Conservation (phyloP, 1,284 basidiomycete genomes). For the Microbotryum saponariae region DNA sequence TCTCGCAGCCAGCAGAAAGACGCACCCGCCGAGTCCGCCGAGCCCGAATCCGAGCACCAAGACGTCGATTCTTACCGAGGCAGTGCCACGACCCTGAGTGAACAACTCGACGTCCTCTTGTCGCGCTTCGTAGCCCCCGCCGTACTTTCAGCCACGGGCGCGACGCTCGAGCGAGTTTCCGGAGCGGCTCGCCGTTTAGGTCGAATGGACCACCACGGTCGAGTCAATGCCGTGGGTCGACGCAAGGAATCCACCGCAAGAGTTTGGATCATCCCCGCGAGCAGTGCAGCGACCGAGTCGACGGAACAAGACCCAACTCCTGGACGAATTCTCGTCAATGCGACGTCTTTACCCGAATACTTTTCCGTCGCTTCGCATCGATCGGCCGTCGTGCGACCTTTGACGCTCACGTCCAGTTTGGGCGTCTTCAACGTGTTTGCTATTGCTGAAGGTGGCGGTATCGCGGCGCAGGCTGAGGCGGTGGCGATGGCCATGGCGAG, state of each 20-base stretch:
- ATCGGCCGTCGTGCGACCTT: conserved; percentile 69
- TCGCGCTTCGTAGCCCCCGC: conserved; percentile 18
- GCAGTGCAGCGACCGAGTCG: conserved; percentile 27
- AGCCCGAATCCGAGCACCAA: too few relatives aligned
- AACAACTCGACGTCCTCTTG: conserved; percentile 26
- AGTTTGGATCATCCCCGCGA: conserved; percentile 77
- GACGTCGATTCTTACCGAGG: neutral
- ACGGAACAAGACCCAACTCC: conserved; percentile 16
- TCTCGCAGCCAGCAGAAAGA: neutral
- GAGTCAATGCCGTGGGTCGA: conserved; percentile 73
- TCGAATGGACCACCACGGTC: conserved; percentile 55
- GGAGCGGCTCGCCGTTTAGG: conserved; percentile 26
- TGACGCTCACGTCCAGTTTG: conserved; percentile 74
- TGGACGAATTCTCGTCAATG: conserved; percentile 65
- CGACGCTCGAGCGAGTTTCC: conserved; percentile 19
- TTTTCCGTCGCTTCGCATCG: conserved; percentile 72
- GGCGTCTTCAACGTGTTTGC: conserved; percentile 90
- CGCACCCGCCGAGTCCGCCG: neutral
- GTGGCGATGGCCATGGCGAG: conserved; percentile 75
- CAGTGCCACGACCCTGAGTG: conserved; percentile 4
- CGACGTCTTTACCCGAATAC: conserved; percentile 65
- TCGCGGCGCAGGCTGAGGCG: conserved; percentile 84
- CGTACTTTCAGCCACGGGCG: conserved; percentile 19
- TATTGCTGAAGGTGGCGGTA: conserved; percentile 79
- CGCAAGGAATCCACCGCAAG: conserved; percentile 79